A percentile compares a stretch with the other conserved stretches of the same genome.
These are phyloP conservation scores for Pleurotus eryngii DNA, from an alignment of 768 basidiomycete genomes.

Conservation along the genomic window DNA sequence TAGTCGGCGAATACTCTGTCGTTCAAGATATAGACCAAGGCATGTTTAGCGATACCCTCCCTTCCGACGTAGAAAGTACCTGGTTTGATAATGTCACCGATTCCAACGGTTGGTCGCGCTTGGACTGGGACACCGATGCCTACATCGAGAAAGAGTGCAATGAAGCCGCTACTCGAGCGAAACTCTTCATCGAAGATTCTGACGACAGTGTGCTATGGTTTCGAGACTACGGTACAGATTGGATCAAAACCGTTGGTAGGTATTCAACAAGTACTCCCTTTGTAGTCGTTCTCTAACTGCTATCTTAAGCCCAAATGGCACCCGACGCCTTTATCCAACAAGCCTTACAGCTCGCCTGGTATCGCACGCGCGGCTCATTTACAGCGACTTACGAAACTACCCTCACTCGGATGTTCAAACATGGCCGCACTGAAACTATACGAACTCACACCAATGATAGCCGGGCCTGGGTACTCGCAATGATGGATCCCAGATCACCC, in stretches of 20 bases:
- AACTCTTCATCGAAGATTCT: slow-evolving; percentile 65
- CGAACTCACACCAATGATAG: slow-evolving; percentile 72
- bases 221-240: slow-evolving; percentile 76
- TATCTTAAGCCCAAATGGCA: slow-evolving; percentile 33
- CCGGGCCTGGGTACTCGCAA: slow-evolving; percentile 71
- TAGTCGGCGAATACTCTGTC: slow-evolving; percentile 80
- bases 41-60: slow-evolving; percentile 28
- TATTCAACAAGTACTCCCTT: slow-evolving; percentile 8
- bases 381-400: slow-evolving; percentile 94
- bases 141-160: slow-evolving; percentile 52
- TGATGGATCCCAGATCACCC: slow-evolving; percentile 52
- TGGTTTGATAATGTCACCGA: not conserved
- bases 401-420: slow-evolving; percentile 80
- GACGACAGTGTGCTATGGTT: slow-evolving; percentile 86
- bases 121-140: slow-evolving; percentile 76
- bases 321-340: slow-evolving; percentile 91
- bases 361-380: slow-evolving; percentile 67
- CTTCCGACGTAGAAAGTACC: not conserved
- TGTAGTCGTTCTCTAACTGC: not conserved
- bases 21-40: slow-evolving; percentile 59
- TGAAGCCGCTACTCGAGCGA: slow-evolving; percentile 55
- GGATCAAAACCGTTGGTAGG: slow-evolving; percentile 78
- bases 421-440: slow-evolving; percentile 89
- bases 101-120: slow-evolving; percentile 47
- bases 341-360: slow-evolving; percentile 90